phyloP scores from a whole-genome alignment of 148 eudicot genomes.

The Pharnaceum exiguum region DNA sequence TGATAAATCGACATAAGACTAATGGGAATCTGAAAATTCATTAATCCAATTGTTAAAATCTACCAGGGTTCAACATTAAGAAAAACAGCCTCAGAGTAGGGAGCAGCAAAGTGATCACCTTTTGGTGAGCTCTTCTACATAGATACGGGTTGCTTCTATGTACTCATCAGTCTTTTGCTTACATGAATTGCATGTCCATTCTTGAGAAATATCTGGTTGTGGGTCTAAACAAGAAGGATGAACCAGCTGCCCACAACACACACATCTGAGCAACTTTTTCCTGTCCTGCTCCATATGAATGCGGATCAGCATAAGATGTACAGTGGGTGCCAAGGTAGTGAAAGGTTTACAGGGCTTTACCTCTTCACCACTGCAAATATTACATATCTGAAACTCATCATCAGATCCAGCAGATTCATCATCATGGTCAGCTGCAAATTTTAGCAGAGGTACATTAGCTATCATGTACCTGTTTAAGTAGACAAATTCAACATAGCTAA shows the following conservation, averaged over 20 bases:
- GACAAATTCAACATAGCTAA: constrained; percentile 4
- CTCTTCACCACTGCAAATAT: constrained; percentile 83
- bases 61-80: neutral
- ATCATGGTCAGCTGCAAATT: constrained; percentile 69
- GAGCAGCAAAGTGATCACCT: constrained; percentile 36
- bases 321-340: neutral
- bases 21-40: no score
- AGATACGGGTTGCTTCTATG: constrained; percentile 59
- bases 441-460: neutral
- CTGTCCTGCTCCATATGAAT: constrained; percentile 57
- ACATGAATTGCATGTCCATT: constrained; percentile 89
- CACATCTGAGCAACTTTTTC: constrained; percentile 84
- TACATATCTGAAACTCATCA: constrained; percentile 97
- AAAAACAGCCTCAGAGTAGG: neutral
- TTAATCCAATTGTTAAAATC: no score
- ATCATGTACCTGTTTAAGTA: constrained; percentile 3
- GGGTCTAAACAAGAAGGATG: constrained; percentile 91
- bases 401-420: constrained; percentile 75
- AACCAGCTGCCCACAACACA: constrained; percentile 68
- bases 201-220: constrained; percentile 51
- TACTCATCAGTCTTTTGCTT: constrained; percentile 87
- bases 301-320: constrained; percentile 8
- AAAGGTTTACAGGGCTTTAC: constrained; percentile 25
- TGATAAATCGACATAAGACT: no score
- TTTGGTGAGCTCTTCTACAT: constrained; percentile 65